A percentile compares a stretch with the other conserved stretches of the same genome.
Evolutionary conservation across 2,329 filamentous ascomycete species (phyloP).

Genomic region (Metarhizium rileyi): DNA sequence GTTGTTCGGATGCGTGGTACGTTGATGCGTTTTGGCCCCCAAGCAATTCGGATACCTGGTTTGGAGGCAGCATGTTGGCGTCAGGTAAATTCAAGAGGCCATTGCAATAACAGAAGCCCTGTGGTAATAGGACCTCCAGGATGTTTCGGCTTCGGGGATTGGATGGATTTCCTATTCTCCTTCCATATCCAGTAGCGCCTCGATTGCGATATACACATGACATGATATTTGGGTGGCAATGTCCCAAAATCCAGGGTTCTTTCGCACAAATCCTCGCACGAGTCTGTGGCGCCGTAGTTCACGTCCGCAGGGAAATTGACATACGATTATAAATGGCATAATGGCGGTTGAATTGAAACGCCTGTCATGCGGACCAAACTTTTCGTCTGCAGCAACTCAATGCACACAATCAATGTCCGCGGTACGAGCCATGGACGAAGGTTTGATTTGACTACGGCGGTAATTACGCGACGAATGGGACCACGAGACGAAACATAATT

Average conservation of each 20-base stretch:
- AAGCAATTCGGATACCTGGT: neutral
- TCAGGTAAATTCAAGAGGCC: neutral
- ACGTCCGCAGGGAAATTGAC: neutral
- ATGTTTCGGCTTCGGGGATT: neutral
- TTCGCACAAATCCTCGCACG: neutral
- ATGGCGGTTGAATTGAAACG: neutral
- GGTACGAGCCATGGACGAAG: no score
- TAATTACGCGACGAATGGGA: no score
- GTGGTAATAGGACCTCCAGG: neutral
- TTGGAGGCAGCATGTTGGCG: neutral
- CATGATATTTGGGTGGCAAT: neutral
- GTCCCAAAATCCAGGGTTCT: neutral
- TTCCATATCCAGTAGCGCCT: neutral
- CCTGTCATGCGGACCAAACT: neutral
- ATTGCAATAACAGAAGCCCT: neutral
- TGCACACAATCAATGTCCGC: no score
- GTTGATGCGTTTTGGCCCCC: neutral
- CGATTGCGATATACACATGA: neutral
- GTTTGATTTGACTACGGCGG: no score
- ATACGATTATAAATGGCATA: neutral
- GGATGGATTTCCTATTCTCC: neutral
- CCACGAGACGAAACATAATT: no score
- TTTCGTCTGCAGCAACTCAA: no score
- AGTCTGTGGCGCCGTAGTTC: neutral
- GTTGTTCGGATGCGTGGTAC: neutral